Evolutionary conservation across 2,329 filamentous ascomycete species (phyloP), one percentile per base, ranked within the genome.

Genomic region (Mycogone perniciosa): DNA sequence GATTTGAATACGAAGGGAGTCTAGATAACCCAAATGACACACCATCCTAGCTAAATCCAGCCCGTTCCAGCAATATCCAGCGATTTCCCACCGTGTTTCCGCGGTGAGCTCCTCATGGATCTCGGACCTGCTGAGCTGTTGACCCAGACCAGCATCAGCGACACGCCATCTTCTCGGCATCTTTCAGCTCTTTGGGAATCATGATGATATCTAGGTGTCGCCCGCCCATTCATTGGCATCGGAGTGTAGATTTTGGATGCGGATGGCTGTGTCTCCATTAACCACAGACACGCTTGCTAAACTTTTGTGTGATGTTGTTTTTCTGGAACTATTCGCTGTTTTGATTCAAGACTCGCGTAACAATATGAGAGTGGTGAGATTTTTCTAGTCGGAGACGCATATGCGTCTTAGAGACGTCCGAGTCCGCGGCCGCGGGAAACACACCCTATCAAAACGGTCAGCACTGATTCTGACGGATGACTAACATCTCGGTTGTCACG

Each of bases 341-440:
- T 45, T 51, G 39, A 51, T 20, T 41, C 37, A 43, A 37, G 48
- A 42, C 8, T 44, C 2, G 20, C 7, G 20, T 20, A 20, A 20
- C 20, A 20, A 20, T 20, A 20, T 20, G 20, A 20, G 20, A 20
- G 20, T 20, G 20, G 20, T 20, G 20, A 20, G 20, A 20, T 20
- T 20, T 20, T 20, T 20, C 20, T 20, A 20, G 20, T 20, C 20
- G 20, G 20, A 20, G 20, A 20, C 20, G 20, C 20, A 20, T 20
- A 20, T 20, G 20, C 20, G 33, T 35, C n/a, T 48, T 42, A 54
- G 31, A 54, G 48, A 41, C 52, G 48, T n/a, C 49, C 49, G 11
- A 54, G 44, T 31, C 56, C 46, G 44, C 66, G 65, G 10, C 66
- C 64, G 13, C 68, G 61, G 34, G 59, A 60, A 11, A 67, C 67